phyloP scores from a whole-genome alignment of 768 basidiomycete species.

The Lyophyllum atratum region DNA sequence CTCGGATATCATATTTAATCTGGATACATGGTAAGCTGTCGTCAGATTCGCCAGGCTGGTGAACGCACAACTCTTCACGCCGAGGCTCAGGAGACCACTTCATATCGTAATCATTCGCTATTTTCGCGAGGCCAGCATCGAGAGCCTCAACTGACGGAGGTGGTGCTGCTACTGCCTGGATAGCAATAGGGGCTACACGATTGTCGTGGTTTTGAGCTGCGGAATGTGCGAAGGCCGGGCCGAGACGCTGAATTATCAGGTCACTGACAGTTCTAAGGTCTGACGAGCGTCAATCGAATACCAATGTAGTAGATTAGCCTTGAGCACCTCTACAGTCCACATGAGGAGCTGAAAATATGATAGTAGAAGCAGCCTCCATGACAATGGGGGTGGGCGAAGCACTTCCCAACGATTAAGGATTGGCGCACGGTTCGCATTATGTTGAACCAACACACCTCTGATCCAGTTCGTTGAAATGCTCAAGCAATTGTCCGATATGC shows the following conservation, averaged over 20 bases:
- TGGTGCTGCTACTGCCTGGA: conserved; percentile 52
- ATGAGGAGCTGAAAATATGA: conserved; percentile 62
- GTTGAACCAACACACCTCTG: conserved; percentile 35
- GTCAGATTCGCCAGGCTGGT: neutral
- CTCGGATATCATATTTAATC: conserved; percentile 59
- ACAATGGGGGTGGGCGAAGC: conserved; percentile 48
- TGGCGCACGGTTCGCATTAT: conserved; percentile 6
- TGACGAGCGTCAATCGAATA: conserved; percentile 27
- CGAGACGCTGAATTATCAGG: conserved; percentile 56
- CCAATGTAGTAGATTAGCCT: neutral
- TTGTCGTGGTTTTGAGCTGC: conserved; percentile 51
- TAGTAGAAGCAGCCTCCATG: conserved; percentile 68
- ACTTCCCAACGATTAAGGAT: conserved; percentile 25
- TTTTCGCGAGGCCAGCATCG: conserved; percentile 53
- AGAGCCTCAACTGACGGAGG: conserved; percentile 58
- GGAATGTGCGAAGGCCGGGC: conserved; percentile 57
- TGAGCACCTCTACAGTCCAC: conserved; percentile 58
- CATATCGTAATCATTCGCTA: conserved; percentile 55
- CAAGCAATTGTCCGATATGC: conserved; percentile 62
- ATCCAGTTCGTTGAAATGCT: conserved; percentile 60
- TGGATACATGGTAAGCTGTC: conserved; percentile 25
- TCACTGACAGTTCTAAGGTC: conserved; percentile 61
- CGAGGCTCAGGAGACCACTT: conserved; percentile 64
- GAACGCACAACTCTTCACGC: conserved; percentile 62
- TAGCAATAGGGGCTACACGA: conserved; percentile 56